Conservation (phyloP, 2,329 filamentous ascomycete species). For the Sporothrix curviconia region DNA sequence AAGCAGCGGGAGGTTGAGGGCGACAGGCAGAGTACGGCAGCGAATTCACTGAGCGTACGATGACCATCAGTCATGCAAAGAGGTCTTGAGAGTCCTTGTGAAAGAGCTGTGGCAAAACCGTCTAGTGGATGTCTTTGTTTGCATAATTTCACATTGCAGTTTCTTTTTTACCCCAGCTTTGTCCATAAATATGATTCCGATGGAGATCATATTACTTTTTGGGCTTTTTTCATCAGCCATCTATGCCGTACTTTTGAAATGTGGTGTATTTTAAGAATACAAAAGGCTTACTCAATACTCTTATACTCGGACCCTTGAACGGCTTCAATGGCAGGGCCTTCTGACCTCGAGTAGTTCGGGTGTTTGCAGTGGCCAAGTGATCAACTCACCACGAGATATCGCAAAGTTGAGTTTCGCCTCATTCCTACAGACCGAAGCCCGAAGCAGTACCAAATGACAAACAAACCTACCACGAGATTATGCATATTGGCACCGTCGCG, state of each 20-base stretch:
- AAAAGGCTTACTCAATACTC: too few relatives aligned
- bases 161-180: background rate
- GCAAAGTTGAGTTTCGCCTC: too few relatives aligned
- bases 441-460: background rate
- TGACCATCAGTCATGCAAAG: conserved; percentile 1
- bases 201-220: conserved; percentile 6
- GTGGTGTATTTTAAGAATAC: too few relatives aligned
- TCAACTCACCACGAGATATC: too few relatives aligned
- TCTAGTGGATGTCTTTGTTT: background rate
- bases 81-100: background rate
- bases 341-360: too few relatives aligned
- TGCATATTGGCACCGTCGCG: background rate
- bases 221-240: too few relatives aligned
- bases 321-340: too few relatives aligned
- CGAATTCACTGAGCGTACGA: background rate
- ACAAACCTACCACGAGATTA: background rate
- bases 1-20: background rate
- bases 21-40: background rate
- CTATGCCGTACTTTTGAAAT: too few relatives aligned
- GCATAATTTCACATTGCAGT: conserved; percentile 8
- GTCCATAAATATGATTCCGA: background rate
- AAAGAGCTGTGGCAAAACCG: background rate
- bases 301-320: too few relatives aligned
- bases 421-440: background rate
- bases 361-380: too few relatives aligned